These are phyloP conservation scores for Globisporangium apiculatum DNA, from an alignment of 352 stramenopile species.

Conservation along the genomic window DNA sequence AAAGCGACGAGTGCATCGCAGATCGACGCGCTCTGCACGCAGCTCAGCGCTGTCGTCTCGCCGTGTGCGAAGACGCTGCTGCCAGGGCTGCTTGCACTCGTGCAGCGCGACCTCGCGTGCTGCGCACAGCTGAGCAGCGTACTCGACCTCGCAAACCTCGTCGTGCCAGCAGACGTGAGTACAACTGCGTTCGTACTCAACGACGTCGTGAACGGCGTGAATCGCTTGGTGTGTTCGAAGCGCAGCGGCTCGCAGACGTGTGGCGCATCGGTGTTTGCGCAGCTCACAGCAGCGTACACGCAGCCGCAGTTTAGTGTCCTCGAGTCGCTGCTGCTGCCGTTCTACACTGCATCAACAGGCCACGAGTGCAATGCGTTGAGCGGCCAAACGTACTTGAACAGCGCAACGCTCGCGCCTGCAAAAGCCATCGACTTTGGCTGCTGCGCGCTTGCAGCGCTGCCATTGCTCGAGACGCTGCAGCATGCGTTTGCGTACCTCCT, in stretches of 20 bases:
- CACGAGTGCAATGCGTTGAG: constrained; percentile 10
- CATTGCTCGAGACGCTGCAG: constrained; percentile 45
- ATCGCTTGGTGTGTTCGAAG: constrained; percentile 43
- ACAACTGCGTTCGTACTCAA: constrained; percentile 31
- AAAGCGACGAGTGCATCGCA: constrained; percentile 21
- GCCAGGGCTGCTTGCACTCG: constrained; percentile 26
- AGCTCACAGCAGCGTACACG: constrained; percentile 24
- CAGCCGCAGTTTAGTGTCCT: constrained; percentile 34
- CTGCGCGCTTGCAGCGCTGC: constrained; percentile 14
- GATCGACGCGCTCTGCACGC: constrained; percentile 34
- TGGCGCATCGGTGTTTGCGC: constrained; percentile 27
- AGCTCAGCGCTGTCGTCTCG: constrained; percentile 38
- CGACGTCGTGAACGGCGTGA: constrained; percentile 42
- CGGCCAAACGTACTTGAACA: constrained; percentile 6
- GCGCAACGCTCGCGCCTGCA: constrained; percentile 2
- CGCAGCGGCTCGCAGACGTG: constrained; percentile 27
- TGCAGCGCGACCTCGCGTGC: constrained; percentile 40
- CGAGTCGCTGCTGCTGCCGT: constrained; percentile 5
- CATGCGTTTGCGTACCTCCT: constrained; percentile 34
- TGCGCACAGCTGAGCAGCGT: constrained; percentile 37
- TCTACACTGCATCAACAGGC: constrained; percentile 27
- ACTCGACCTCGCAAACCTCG: constrained; percentile 39
- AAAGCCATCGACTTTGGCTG: constrained; percentile 7
- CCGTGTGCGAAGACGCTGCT: constrained; percentile 44
- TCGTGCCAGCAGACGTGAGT: constrained; percentile 37